Evolutionary conservation across 345 rosid genomes (phyloP), one percentile per base, ranked within the genome.

Genomic region (Salix koriyanagi): DNA sequence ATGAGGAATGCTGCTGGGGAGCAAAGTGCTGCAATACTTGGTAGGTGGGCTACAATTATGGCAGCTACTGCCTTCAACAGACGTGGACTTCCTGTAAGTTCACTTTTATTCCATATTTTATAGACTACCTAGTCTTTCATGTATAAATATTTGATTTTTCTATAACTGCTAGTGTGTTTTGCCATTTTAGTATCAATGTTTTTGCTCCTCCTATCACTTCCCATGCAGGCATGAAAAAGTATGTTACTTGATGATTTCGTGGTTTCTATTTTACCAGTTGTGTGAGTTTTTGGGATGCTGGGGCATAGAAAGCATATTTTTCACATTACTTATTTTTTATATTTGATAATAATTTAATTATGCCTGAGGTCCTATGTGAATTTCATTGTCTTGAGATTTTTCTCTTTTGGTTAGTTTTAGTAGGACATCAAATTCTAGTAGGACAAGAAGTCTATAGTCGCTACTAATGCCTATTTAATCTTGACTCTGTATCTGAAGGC

Each of bases 11-110:
- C 91, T 70, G 67, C 87, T 44, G 98, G 97, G 84, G 96, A 92
- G 81, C 83, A 79, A 80, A 87, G 76, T 86, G 88, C 91, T 75
- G 85, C 89, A 76, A 71, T 76, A 67, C 88, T 94, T 81, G 82
- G 87, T 80, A 86, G 94, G 80, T 94, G 94, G 97, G 98, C 96
- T 77, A 86, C 83, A 77, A 83, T 90, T 76, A 88, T 87, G 91
- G 81, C 84, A 75, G 87, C 92, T 81, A 90, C 91, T 70, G 92
- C 98, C 83, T 90, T 89, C 79, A 83, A 83, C 72, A 91, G 93
- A 86, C 83, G 88, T 81, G 98, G 98, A 80, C 97, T 91, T 77
- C 94, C 96, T 81, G 98, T 94, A 90, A 89, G 94, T 88, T 84
- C 46, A 75, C 58, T 72, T 46, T 37, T 56, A 16, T 65, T 65